Conservation (phyloP, 495 filamentous ascomycete genomes). For the Penicillium ucsense region DNA sequence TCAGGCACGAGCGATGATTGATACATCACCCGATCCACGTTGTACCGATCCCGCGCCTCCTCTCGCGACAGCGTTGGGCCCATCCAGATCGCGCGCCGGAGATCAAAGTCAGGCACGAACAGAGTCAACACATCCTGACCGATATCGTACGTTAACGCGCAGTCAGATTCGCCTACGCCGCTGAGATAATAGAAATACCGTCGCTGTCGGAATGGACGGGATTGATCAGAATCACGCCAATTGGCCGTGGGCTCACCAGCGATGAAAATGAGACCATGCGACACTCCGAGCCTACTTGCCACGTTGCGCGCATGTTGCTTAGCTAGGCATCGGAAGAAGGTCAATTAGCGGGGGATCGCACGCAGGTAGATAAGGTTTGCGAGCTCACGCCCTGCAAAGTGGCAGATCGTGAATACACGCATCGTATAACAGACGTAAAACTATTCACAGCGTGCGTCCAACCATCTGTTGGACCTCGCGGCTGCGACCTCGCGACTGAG, state of each 20-base stretch:
- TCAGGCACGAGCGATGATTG: conserved; percentile 53
- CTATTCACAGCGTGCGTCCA: too few species aligned
- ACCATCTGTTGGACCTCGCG: conserved; percentile 3
- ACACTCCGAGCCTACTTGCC: conserved; percentile 50
- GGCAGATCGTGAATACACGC: too few species aligned
- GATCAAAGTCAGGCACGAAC: conserved; percentile 86
- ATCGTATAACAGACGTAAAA: too few species aligned
- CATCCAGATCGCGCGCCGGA: conserved; percentile 84
- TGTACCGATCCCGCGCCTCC: conserved; percentile 61
- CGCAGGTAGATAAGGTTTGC: too few species aligned
- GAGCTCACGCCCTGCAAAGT: too few species aligned
- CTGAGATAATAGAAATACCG: conserved; percentile 91
- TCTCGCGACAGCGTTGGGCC: conserved; percentile 71
- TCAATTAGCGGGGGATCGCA: conserved; percentile 7
- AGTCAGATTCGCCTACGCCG: conserved; percentile 74
- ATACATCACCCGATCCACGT: conserved; percentile 68
- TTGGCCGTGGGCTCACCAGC: conserved; percentile 65
- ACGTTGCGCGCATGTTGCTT: conserved; percentile 74
- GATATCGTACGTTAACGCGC: conserved; percentile 77
- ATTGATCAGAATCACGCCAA: conserved; percentile 72
- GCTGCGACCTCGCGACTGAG: neutral
- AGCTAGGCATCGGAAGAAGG: conserved; percentile 35
- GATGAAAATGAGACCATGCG: conserved; percentile 68
- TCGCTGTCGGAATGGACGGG: conserved; percentile 70
- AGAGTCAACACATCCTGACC: conserved; percentile 61